Conservation (phyloP, 2,329 filamentous ascomycete genomes). For the Paecilomyces dactylethromorphus region DNA sequence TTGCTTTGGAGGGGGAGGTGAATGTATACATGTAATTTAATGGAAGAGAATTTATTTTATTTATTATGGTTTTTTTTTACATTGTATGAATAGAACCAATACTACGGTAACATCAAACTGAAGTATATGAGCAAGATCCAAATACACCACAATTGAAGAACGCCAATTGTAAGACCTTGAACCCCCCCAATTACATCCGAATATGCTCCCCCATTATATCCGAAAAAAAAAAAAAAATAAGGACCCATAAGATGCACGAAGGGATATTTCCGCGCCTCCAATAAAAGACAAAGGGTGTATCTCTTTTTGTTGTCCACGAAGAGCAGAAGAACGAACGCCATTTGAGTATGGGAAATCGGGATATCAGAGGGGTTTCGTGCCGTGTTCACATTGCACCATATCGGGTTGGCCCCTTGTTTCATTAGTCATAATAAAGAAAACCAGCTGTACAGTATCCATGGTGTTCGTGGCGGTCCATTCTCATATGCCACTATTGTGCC, state of each 20-base stretch:
- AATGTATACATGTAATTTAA: too few species aligned
- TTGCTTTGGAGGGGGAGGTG: too few species aligned
- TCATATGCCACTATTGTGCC: constrained; percentile 28
- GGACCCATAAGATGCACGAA: not conserved
- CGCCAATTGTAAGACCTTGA: not conserved
- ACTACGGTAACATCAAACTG: not conserved
- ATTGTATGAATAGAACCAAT: too few species aligned
- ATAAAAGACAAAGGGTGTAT: not conserved
- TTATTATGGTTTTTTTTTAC: too few species aligned
- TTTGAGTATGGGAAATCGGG: not conserved
- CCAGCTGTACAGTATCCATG: not conserved
- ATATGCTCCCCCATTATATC: not conserved
- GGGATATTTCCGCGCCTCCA: not conserved
- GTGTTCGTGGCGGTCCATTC: not conserved
- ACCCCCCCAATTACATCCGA: not conserved
- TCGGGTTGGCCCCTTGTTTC: not conserved
- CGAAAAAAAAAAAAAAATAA: not conserved
- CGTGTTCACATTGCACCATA: not conserved
- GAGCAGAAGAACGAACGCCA: not conserved
- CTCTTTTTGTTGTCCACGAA: not conserved
- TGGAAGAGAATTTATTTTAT: too few species aligned
- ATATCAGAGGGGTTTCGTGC: not conserved
- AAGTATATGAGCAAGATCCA: not conserved
- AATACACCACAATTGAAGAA: not conserved
- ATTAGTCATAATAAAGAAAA: not conserved